Conservation (phyloP, 805 yeast species). For the Candida loeiensis region DNA sequence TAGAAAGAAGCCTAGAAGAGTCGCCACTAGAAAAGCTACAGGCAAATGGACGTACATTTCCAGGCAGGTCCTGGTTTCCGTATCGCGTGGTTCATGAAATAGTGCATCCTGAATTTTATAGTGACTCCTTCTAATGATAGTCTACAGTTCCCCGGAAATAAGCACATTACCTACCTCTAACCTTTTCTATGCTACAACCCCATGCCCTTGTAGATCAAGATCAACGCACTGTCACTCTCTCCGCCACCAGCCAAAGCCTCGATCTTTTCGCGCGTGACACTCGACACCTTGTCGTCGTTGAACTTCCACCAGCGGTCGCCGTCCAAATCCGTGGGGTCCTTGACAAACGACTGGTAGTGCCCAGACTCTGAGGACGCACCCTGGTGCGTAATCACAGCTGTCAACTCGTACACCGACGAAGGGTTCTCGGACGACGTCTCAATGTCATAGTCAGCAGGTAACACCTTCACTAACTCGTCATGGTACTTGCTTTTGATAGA, state of each 20-base stretch:
- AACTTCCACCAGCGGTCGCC: conserved; percentile 91
- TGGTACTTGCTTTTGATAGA: conserved; percentile 51
- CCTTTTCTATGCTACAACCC: conserved; percentile 41
- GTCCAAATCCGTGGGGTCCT: conserved; percentile 57
- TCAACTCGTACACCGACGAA: conserved; percentile 79
- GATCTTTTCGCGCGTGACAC: conserved; percentile 75
- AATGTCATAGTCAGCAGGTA: conserved; percentile 32
- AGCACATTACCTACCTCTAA: too few relatives aligned
- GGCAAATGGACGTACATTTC: too few relatives aligned
- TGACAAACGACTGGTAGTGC: conserved; percentile 88
- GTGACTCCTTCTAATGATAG: too few relatives aligned
- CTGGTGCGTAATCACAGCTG: conserved; percentile 84
- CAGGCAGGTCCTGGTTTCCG: too few relatives aligned
- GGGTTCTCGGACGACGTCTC: conserved; percentile 68
- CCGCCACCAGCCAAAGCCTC: conserved; percentile 95
- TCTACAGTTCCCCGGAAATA: too few relatives aligned
- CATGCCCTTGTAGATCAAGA: conserved; percentile 78
- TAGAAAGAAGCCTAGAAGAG: too few relatives aligned
- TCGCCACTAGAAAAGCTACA: too few relatives aligned
- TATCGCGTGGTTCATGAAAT: too few relatives aligned
- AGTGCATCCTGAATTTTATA: too few relatives aligned
- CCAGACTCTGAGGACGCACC: conserved; percentile 98
- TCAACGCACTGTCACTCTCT: conserved; percentile 92
- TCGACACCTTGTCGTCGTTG: conserved; percentile 84
- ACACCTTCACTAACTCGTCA: conserved; percentile 40